Conservation (phyloP, 2,329 filamentous ascomycete genomes). For the Trichophyton simii region DNA sequence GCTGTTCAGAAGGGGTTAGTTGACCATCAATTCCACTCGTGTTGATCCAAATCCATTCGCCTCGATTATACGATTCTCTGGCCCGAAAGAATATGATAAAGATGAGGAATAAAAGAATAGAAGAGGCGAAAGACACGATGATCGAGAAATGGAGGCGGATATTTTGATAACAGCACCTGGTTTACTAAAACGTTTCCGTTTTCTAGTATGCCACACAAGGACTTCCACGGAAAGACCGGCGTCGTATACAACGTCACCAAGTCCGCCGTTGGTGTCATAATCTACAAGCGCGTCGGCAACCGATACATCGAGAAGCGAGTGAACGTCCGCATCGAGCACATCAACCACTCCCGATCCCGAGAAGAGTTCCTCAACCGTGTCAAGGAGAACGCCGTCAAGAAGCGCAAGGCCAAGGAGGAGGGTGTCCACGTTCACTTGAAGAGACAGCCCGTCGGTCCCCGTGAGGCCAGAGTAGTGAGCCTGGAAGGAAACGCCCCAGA, state of each 20-base stretch:
- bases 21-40: slow-evolving; percentile 11
- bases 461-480: slow-evolving; percentile 67
- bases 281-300: slow-evolving; percentile 99
- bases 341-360: slow-evolving; percentile 83
- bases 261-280: slow-evolving; percentile 92
- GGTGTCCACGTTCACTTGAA: slow-evolving; percentile 84
- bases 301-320: slow-evolving; percentile 99
- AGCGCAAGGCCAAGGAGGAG: slow-evolving; percentile 82
- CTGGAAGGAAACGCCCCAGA: slow-evolving; percentile 74
- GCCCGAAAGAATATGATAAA: neutral
- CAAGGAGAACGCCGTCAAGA: slow-evolving; percentile 88
- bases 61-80: neutral
- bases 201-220: slow-evolving; percentile 88
- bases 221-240: slow-evolving; percentile 98
- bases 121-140: neutral
- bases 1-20: slow-evolving; percentile 94
- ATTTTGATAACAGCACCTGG: neutral
- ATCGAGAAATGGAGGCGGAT: neutral
- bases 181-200: slow-evolving; percentile 1
- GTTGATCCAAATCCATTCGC: neutral
- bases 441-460: slow-evolving; percentile 70
- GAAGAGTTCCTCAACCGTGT: slow-evolving; percentile 95
- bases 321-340: slow-evolving; percentile 97
- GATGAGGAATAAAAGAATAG: neutral
- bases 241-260: slow-evolving; percentile 99